Conservation (phyloP, 192 early-diverging fungal genomes). For the Coemansia sp. region DNA sequence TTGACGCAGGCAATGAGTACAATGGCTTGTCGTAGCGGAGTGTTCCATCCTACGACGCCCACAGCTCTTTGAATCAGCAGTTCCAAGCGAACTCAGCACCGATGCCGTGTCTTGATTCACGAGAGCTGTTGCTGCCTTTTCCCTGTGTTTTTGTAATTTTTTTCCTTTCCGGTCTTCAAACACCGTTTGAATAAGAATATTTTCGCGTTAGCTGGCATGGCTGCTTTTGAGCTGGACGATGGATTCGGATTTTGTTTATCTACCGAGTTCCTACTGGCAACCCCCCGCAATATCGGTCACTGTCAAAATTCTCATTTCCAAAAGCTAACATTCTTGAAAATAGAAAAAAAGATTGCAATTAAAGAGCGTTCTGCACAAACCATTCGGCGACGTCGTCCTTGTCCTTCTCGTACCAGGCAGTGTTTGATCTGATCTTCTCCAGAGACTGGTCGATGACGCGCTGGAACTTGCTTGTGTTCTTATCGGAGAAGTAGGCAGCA, state of each 20-base stretch:
- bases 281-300: no score
- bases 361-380: slow-evolving; percentile 37
- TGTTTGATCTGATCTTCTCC: slow-evolving; percentile 65
- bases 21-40: slow-evolving; percentile 11
- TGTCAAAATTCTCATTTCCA: no score
- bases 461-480: slow-evolving; percentile 58
- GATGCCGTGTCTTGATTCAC: no score
- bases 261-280: neutral
- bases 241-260: neutral
- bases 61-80: no score
- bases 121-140: neutral
- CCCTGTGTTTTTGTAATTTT: slow-evolving; percentile 4
- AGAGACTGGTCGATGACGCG: slow-evolving; percentile 71
- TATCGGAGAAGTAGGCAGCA: slow-evolving; percentile 57
- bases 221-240: neutral
- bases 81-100: no score
- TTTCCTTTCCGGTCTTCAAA: neutral
- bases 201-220: no score
- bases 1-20: slow-evolving; percentile 15
- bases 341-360: slow-evolving; percentile 5
- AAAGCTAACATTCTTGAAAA: neutral
- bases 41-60: neutral
- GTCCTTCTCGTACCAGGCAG: slow-evolving; percentile 51
- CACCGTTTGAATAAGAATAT: neutral
- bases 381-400: slow-evolving; percentile 37